phyloP scores from a whole-genome alignment of 495 filamentous ascomycete species.

The Aspergillus biplanus region DNA sequence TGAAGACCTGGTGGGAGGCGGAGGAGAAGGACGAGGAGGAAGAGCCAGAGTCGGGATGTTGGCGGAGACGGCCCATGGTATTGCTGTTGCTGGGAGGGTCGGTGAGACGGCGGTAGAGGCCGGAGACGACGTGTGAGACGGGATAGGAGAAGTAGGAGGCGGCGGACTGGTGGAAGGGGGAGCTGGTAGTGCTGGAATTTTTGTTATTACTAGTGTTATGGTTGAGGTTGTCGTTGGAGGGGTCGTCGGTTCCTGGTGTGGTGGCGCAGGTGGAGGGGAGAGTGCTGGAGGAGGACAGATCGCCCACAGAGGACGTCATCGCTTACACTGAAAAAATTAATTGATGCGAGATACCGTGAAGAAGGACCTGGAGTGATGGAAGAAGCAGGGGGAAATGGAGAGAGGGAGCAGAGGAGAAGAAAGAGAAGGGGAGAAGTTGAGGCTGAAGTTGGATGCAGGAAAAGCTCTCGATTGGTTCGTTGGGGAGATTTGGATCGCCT shows the following conservation, averaged over 20 bases:
- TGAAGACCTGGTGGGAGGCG: conserved; percentile 45
- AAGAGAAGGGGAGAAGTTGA: conserved; percentile 16
- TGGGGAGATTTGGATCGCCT: conserved; percentile 5
- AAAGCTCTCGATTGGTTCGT: conserved; percentile 9
- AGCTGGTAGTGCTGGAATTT: conserved; percentile 20
- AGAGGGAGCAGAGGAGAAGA: conserved; percentile 11
- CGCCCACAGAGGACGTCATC: conserved; percentile 24
- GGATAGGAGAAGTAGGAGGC: conserved; percentile 59
- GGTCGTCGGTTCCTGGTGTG: conserved; percentile 38
- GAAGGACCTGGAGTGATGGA: conserved; percentile 10
- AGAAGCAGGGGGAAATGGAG: not conserved
- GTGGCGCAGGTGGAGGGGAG: conserved; percentile 36
- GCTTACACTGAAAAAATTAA: not conserved
- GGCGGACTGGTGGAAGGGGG: conserved; percentile 37
- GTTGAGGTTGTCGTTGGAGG: conserved; percentile 25
- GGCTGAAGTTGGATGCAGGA: conserved; percentile 14
- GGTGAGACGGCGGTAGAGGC: conserved; percentile 56
- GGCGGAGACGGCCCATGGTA: conserved; percentile 26
- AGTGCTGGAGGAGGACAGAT: conserved; percentile 19
- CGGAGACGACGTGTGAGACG: conserved; percentile 56
- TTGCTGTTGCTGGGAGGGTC: conserved; percentile 40
- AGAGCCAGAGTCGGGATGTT: conserved; percentile 25
- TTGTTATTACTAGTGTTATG: conserved; percentile 4
- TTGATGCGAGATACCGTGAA: conserved; percentile 2
- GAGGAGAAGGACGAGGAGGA: conserved; percentile 31